phyloP scores from a whole-genome alignment of 495 filamentous ascomycete species.

The Paragyromitra xinjiangensis region DNA sequence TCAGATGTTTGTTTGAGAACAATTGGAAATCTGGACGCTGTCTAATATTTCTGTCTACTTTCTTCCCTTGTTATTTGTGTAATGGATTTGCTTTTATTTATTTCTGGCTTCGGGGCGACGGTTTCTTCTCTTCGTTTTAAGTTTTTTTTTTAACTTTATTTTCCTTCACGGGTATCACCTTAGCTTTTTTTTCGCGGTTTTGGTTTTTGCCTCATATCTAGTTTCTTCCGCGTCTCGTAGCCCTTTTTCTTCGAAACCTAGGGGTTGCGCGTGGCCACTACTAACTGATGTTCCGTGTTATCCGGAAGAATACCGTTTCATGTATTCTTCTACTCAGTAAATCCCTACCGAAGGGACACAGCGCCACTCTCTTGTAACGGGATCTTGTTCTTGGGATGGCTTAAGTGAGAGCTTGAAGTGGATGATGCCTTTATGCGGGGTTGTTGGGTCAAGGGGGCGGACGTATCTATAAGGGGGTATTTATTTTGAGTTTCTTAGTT shows the following conservation, averaged over 20 bases:
- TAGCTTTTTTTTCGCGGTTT: not conserved
- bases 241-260: not conserved
- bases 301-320: not conserved
- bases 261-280: conserved; percentile 2
- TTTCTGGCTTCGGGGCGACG: conserved; percentile 21
- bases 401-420: not conserved
- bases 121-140: conserved; percentile 13
- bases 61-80: conserved; percentile 11
- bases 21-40: conserved; percentile 49
- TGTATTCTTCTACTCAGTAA: not conserved
- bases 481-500: not conserved
- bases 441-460: too few relatives aligned
- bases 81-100: conserved; percentile 30
- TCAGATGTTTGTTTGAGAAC: conserved; percentile 40
- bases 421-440: too few relatives aligned
- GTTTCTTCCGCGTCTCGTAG: conserved; percentile 14
- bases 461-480: too few relatives aligned
- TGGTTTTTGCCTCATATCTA: conserved; percentile 1
- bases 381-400: not conserved
- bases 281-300: not conserved
- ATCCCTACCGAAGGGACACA: not conserved
- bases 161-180: not conserved
- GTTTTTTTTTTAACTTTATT: conserved; percentile 6
- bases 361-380: not conserved
- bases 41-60: conserved; percentile 34